Evolutionary conservation across 2,329 filamentous ascomycete genomes (phyloP).

Genomic region (Penicillium sp.): DNA sequence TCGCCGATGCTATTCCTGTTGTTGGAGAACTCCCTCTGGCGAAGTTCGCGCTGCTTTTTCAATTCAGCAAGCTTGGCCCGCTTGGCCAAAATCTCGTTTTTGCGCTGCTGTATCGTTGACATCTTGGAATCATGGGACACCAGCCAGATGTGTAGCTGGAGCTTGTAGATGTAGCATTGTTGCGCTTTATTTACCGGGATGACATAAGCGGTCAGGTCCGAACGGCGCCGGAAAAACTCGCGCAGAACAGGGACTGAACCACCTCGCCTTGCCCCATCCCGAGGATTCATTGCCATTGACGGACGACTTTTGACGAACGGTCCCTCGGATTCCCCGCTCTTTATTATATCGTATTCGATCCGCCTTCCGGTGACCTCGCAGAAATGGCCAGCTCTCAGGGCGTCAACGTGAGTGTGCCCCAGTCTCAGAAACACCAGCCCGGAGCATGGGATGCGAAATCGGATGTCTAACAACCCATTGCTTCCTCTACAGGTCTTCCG

Average conservation of each 20-base stretch:
- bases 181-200: conserved; percentile 37
- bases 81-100: conserved; percentile 95
- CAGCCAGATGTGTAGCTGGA: conserved; percentile 13
- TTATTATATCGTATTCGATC: conserved; percentile 33
- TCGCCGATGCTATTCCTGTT: conserved; percentile 69
- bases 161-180: conserved; percentile 15
- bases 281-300: conserved; percentile 43
- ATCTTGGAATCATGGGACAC: conserved; percentile 24
- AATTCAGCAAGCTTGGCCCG: conserved; percentile 96
- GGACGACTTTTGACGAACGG: conserved; percentile 36
- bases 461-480: conserved; percentile 21
- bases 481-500: conserved; percentile 75
- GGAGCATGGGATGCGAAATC: conserved; percentile 16
- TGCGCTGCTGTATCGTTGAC: conserved; percentile 65
- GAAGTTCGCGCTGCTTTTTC: conserved; percentile 84
- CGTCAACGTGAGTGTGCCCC: conserved; percentile 60
- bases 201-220: conserved; percentile 39
- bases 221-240: conserved; percentile 46
- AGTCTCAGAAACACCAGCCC: conserved; percentile 20
- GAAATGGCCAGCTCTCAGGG: conserved; percentile 66
- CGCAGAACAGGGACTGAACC: conserved; percentile 40
- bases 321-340: conserved; percentile 32
- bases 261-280: conserved; percentile 35
- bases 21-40: conserved; percentile 72
- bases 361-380: conserved; percentile 48